Percentiles rank a stretch among this genome's conserved stretches.
phyloP scores from a whole-genome alignment of 306 rosid genomes.

The Glycine soja region DNA sequence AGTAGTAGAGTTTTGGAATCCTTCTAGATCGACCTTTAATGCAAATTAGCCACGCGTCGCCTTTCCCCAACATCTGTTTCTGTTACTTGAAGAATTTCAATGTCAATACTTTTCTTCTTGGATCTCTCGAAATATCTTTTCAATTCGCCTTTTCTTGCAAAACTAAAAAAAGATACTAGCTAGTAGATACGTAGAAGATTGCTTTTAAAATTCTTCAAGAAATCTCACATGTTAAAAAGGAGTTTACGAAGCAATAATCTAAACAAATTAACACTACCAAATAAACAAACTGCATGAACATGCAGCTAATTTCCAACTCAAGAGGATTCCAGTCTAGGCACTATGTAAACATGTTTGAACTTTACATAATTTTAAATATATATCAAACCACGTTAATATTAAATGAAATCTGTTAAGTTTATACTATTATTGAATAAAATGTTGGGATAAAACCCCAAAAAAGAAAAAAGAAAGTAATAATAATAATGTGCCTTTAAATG shows the following conservation, averaged over 20 bases:
- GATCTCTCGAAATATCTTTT: conserved; percentile 19
- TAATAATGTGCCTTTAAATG: not conserved
- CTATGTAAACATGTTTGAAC: too few species aligned
- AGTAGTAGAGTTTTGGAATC: conserved; percentile 6
- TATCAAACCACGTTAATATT: too few species aligned
- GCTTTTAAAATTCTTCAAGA: not conserved
- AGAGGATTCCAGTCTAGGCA: not conserved
- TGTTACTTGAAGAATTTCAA: conserved; percentile 15
- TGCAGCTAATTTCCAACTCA: too few species aligned
- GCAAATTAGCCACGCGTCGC: conserved; percentile 49
- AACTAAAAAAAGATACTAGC: too few species aligned
- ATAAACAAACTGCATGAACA: not conserved
- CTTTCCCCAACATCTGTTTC: conserved; percentile 18
- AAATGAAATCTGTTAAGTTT: too few species aligned
- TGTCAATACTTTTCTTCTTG: not conserved
- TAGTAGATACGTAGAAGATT: too few species aligned
- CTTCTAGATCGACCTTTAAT: not conserved
- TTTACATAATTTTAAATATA: too few species aligned
- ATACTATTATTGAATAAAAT: too few species aligned
- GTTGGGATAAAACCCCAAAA: too few species aligned
- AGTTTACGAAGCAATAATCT: not conserved
- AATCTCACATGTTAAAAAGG: not conserved
- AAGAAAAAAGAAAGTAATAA: not conserved
- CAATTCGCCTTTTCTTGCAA: not conserved
- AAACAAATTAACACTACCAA: not conserved